Conservation (phyloP, 805 yeast genomes). For the Ogataea salicorniae region DNA sequence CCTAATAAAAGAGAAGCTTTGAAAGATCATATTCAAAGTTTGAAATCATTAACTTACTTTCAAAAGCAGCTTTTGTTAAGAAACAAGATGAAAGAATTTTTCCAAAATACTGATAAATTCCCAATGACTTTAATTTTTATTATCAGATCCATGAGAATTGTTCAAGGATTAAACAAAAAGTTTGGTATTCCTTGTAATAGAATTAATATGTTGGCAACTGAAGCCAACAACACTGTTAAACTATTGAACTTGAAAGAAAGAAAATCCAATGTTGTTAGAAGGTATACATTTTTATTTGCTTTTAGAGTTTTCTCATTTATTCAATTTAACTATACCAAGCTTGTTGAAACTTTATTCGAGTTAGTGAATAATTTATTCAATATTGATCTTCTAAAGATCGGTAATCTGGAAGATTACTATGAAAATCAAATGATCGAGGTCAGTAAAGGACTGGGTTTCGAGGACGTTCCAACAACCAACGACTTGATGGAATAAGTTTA, state of each 20-base stretch:
- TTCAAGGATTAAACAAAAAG: conserved; percentile 61
- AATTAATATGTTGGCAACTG: conserved; percentile 53
- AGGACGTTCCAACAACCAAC: conserved; percentile 25
- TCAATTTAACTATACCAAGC: conserved; percentile 15
- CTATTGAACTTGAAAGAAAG: conserved; percentile 9
- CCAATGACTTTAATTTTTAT: conserved; percentile 64
- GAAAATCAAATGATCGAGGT: conserved; percentile 40
- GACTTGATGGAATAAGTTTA: conserved; percentile 13
- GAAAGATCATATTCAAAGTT: conserved; percentile 20
- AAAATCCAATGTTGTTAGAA: conserved; percentile 11
- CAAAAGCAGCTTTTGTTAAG: conserved; percentile 39
- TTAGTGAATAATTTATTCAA: neutral
- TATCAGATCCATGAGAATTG: conserved; percentile 67
- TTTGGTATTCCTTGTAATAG: conserved; percentile 75
- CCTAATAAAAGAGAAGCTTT: conserved; percentile 28
- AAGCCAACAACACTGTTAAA: conserved; percentile 36
- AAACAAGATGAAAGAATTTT: conserved; percentile 48
- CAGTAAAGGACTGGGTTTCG: conserved; percentile 40
- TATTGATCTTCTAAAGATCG: conserved; percentile 29
- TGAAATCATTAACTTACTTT: conserved; percentile 31
- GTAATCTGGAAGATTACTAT: conserved; percentile 37
- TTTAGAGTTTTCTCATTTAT: conserved; percentile 26
- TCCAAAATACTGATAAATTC: conserved; percentile 58
- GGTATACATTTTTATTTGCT: conserved; percentile 10
- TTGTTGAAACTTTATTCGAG: conserved; percentile 13